A percentile compares a stretch with the other conserved stretches of the same genome.
Evolutionary conservation across 495 filamentous ascomycete species (phyloP).

Genomic region (Aspergillus incahuasiensis): DNA sequence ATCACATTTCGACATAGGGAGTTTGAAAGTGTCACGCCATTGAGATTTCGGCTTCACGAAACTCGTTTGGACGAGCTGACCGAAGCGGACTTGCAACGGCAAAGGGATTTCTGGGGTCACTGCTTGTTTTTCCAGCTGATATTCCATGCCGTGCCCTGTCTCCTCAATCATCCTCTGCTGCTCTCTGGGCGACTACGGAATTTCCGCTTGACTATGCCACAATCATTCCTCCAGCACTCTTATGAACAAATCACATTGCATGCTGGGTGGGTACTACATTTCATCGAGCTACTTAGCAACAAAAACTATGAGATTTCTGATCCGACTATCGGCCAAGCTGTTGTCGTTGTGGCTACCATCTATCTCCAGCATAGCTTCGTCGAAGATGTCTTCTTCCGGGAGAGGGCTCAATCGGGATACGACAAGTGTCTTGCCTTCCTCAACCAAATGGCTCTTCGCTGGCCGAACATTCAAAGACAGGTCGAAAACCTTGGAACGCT

Average conservation of each 20-base stretch:
- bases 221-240: conserved; percentile 8
- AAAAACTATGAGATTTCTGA: conserved; percentile 8
- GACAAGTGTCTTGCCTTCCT: conserved; percentile 5
- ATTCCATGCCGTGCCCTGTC: conserved; percentile 7
- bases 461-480: conserved; percentile 6
- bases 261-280: conserved; percentile 8
- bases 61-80: conserved; percentile 6
- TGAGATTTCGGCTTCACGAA: conserved; percentile 7
- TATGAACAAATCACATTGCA: conserved; percentile 9
- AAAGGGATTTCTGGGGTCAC: conserved; percentile 6
- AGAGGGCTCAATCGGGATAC: conserved; percentile 8
- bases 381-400: conserved; percentile 9
- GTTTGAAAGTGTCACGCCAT: conserved; percentile 8
- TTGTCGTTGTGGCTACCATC: conserved; percentile 5
- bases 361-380: conserved; percentile 11
- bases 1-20: conserved; percentile 11
- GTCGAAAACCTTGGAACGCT: conserved; percentile 6
- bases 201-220: conserved; percentile 10
- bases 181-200: conserved; percentile 6
- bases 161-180: conserved; percentile 7
- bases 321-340: conserved; percentile 4
- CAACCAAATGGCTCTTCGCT: not conserved
- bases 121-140: conserved; percentile 10
- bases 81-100: not conserved
- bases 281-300: not conserved